Evolutionary conservation across 2,329 filamentous ascomycete species (phyloP), one percentile per base, ranked within the genome.

Genomic region (Sclerotinia subarctica): DNA sequence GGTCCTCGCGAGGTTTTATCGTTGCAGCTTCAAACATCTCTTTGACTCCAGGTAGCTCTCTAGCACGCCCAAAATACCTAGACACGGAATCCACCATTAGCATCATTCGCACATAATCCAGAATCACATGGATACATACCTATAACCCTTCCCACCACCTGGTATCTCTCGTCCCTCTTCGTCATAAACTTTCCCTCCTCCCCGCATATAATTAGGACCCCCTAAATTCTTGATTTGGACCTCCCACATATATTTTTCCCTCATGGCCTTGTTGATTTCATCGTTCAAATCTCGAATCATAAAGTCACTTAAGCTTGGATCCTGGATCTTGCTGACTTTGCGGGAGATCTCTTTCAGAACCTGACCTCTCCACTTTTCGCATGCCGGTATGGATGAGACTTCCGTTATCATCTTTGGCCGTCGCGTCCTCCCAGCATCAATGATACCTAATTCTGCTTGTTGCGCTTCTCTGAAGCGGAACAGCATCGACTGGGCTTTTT

Each of bases 401-500:
- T 93, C 88, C 57, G 93, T 96, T 79, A 98, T 97, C 72, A 90
- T 86, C 80, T 94, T 96, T 64, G 95, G 95, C 2, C 95, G 93
- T 15, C 94, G 92, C 11, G 93, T 90, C 70, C 94, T 92, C 69
- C 93, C 91, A 38, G 91, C 91, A 83, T 98, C 94, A 81, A 99
- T 92, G 80, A 98, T 97, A 77, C 94, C 94, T 59, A 97, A 86
- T 81, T 97, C 94, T 72, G 93, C 93, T 73, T 94, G 94, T 86
- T 98, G 95, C 75, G 94, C 92, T 77, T 96, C 95, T 79, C 95
- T 93, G 85, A 99, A 99, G 85, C 95, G 94, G 84, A 97, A 99
- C 80, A 99, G 94, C 94, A 99, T 99, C 59, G 94, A 97, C 84
- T 99, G 95, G 77, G 95, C 94, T 81, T 98, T 99, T 86, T 98